Percentiles rank a stretch among this genome's conserved stretches.
Conservation (phyloP, 345 rosid species). For the Lepidium aucheri region DNA sequence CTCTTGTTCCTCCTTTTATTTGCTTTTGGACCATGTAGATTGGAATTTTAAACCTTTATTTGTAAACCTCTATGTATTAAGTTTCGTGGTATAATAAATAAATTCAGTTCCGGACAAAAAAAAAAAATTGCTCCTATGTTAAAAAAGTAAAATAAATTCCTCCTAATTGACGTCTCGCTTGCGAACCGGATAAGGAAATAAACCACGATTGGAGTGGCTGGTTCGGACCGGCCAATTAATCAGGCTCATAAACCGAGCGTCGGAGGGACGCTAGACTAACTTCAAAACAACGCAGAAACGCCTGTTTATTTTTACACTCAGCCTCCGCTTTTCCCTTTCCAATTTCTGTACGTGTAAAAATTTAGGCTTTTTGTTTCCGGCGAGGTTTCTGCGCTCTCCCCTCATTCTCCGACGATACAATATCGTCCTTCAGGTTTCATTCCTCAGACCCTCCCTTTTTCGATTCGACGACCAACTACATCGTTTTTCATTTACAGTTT, state of each 20-base stretch:
- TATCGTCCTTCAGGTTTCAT: background rate
- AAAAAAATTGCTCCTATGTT: too few relatives aligned
- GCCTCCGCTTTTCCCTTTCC: background rate
- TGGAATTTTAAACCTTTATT: too few relatives aligned
- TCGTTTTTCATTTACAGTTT: background rate
- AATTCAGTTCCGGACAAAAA: too few relatives aligned
- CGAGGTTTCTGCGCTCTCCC: background rate
- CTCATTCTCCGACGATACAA: background rate
- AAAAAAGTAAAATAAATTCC: too few relatives aligned
- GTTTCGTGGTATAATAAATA: too few relatives aligned
- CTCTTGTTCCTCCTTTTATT: too few relatives aligned
- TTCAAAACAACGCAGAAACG: slow-evolving; percentile 4
- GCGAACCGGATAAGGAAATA: background rate
- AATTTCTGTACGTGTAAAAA: background rate
- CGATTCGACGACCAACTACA: background rate
- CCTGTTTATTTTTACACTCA: background rate
- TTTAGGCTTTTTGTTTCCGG: background rate
- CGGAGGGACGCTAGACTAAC: background rate
- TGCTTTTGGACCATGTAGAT: too few relatives aligned
- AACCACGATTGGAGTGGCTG: background rate
- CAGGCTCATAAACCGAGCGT: slow-evolving; percentile 4
- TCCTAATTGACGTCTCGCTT: too few relatives aligned
- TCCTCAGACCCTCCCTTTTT: background rate
- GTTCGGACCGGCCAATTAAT: background rate
- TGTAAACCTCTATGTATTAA: too few relatives aligned